Evolutionary conservation across 805 yeast species (phyloP), one percentile per base, ranked within the genome.

Genomic region (Blastobotrys mokoenaii): DNA sequence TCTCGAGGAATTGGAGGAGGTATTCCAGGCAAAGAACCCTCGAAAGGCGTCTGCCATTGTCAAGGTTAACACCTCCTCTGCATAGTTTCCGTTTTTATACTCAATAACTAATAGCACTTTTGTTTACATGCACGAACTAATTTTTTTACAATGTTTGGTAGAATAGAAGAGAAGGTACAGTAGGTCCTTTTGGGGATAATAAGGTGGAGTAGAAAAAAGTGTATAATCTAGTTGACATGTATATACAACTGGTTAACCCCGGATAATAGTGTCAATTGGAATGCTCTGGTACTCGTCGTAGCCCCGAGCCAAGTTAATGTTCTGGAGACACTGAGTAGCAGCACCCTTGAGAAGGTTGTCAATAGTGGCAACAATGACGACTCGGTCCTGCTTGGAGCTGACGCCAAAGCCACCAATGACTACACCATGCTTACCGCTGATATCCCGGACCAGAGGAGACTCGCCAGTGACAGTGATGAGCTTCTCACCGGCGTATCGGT

Each of bases 321-420:
- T 93, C 68, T 93, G 99, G 64, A 93, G 66, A 69, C 97, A 90
- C 69, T 93, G 99, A 14, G 99, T 93, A 39, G 97, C 95, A 38
- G 99, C 99, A 54, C 99, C 99, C 72, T 93, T 93, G 61, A 93
- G 75, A 61, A 93, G 72, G 65, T 93, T 93, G 63, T 93, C 99
- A 57, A 93, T 90, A 3, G 97, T 88, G 17, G 96, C 96, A 45
- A 90, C 93, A 44, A 93, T 72, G 18, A 93, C 97, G 17, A 88
- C 94, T 64, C 99, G 80, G 68, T 87, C 82, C 61, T 84, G 85
- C 46, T 80, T 79, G 18, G 89, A 78, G 63, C 84, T 89, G 40
- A 94, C 95, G 17, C 94, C 96, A 62, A 93, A 94, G 0, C 95
- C 98, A 49, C 99, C 98, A 52, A 93, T 76, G 22, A 84, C 87